A percentile compares a stretch with the other conserved stretches of the same genome.
phyloP scores from a whole-genome alignment of 2,329 filamentous ascomycete genomes.

The Pyrenochaeta sp. region DNA sequence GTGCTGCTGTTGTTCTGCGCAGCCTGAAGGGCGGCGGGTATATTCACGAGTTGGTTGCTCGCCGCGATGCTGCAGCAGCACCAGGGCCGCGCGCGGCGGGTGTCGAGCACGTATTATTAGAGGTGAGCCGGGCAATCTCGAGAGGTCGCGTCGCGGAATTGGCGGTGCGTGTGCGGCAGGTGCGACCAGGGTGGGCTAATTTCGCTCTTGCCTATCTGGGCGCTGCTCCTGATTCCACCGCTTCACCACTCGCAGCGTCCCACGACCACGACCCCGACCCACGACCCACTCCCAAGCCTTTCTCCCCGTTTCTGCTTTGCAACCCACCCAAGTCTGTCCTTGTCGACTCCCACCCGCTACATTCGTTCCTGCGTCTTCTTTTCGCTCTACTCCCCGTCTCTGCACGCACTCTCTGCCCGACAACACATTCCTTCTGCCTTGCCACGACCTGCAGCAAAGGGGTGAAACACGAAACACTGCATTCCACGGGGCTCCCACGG shows the following conservation, averaged over 20 bases:
- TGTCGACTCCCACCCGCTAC: slow-evolving; percentile 40
- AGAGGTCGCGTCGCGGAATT: background rate
- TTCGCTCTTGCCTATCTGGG: slow-evolving; percentile 3
- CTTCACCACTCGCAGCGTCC: too few species aligned
- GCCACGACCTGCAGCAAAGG: slow-evolving; percentile 33
- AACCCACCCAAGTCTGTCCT: slow-evolving; percentile 10
- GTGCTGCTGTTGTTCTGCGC: background rate
- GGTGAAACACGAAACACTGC: slow-evolving; percentile 39
- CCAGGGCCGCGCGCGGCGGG: too few species aligned
- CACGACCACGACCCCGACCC: too few species aligned
- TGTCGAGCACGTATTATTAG: too few species aligned
- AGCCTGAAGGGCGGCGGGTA: background rate
- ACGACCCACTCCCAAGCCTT: slow-evolving; percentile 3
- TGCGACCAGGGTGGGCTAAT: slow-evolving; percentile 2
- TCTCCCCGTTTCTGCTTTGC: slow-evolving; percentile 2
- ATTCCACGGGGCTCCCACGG: slow-evolving; percentile 40
- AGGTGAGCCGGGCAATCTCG: too few species aligned
- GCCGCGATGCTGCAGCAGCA: too few species aligned
- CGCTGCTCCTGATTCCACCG: slow-evolving; percentile 1
- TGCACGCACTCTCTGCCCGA: slow-evolving; percentile 8
- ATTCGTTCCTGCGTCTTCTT: slow-evolving; percentile 30
- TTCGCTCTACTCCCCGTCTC: slow-evolving; percentile 11
- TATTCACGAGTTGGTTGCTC: too few species aligned
- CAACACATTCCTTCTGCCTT: slow-evolving; percentile 40
- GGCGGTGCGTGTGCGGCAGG: background rate